Conservation (phyloP, 164 flowering plant species). For the Sedum album region DNA sequence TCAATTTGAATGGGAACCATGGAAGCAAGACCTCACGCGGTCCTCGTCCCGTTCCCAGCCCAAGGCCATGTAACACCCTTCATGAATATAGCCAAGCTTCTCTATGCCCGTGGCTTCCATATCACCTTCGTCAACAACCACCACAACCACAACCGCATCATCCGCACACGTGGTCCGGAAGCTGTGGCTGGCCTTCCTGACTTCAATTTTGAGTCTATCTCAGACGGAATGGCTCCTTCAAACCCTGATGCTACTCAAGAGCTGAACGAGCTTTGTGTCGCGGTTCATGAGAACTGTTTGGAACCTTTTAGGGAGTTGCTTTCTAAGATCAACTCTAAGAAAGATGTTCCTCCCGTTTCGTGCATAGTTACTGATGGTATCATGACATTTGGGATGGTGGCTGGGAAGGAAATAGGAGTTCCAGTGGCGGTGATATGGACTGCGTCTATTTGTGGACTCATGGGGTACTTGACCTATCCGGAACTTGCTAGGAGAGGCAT, state of each 20-base stretch:
- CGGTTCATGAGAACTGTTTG: conserved; percentile 8
- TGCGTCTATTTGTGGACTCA: conserved; percentile 10
- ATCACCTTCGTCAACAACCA: conserved; percentile 38
- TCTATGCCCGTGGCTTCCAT: conserved; percentile 19
- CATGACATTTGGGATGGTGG: neutral
- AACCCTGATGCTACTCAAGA: conserved; percentile 20
- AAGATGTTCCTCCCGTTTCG: conserved; percentile 12
- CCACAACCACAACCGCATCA: conserved; percentile 29
- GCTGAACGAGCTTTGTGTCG: conserved; percentile 13
- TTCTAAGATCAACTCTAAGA: neutral
- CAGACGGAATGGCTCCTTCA: conserved; percentile 20
- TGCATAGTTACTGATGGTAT: conserved; percentile 11
- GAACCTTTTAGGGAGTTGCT: conserved; percentile 14
- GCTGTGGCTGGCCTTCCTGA: conserved; percentile 16
- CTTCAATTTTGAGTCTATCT: conserved; percentile 18
- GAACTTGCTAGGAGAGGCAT: conserved; percentile 9
- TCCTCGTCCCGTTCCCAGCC: conserved; percentile 9
- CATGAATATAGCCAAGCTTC: conserved; percentile 23
- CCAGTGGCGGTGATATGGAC: conserved; percentile 5
- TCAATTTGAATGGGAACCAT: neutral
- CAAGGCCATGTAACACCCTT: conserved; percentile 21
- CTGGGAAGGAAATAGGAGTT: conserved; percentile 4
- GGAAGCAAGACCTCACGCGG: conserved; percentile 5
- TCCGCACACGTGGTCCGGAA: conserved; percentile 21
- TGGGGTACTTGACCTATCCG: conserved; percentile 1